Percentiles rank a stretch among this genome's conserved stretches.
Evolutionary conservation across 108 stramenopile species (phyloP).

Genomic region (Discostella pseudostelligera): DNA sequence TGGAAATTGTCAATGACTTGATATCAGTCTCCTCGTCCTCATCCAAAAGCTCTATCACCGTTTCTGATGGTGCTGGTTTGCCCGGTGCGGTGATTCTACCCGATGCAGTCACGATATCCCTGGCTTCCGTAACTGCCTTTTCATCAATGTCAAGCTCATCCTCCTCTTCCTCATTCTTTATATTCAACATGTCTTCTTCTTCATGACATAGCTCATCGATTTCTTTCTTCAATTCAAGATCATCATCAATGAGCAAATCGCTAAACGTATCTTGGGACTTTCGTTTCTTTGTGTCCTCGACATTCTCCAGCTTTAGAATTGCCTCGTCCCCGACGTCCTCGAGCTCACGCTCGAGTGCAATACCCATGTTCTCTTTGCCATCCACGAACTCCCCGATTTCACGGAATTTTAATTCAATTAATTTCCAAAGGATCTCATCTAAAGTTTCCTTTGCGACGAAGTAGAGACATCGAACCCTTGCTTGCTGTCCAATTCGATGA

Average conservation of each 20-base stretch:
- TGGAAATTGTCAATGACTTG: constrained; percentile 17
- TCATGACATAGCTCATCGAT: constrained; percentile 69
- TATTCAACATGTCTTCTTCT: constrained; percentile 66
- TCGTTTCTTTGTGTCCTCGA: constrained; percentile 31
- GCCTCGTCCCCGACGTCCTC: constrained; percentile 50
- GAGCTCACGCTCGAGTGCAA: constrained; percentile 56
- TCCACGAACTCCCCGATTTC: constrained; percentile 85
- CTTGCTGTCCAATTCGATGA: constrained; percentile 96
- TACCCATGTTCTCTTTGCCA: constrained; percentile 82
- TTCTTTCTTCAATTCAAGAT: constrained; percentile 54
- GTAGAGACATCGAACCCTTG: constrained; percentile 91
- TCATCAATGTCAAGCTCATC: constrained; percentile 41
- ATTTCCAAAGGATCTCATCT: constrained; percentile 90
- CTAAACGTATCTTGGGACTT: constrained; percentile 34
- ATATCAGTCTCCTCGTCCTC: constrained; percentile 21
- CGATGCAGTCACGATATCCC: not conserved
- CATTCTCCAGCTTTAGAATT: constrained; percentile 40
- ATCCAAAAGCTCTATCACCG: constrained; percentile 25
- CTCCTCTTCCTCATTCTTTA: constrained; percentile 52
- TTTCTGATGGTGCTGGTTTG: constrained; percentile 9
- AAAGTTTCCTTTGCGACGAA: constrained; percentile 75
- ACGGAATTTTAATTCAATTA: constrained; percentile 90
- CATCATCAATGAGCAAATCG: constrained; percentile 45
- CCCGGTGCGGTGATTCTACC: not conserved
- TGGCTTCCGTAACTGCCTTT: constrained; percentile 3